A percentile compares a stretch with the other conserved stretches of the same genome.
Conservation (phyloP, 2,329 filamentous ascomycete species). For the Coniochaeta sp. region DNA sequence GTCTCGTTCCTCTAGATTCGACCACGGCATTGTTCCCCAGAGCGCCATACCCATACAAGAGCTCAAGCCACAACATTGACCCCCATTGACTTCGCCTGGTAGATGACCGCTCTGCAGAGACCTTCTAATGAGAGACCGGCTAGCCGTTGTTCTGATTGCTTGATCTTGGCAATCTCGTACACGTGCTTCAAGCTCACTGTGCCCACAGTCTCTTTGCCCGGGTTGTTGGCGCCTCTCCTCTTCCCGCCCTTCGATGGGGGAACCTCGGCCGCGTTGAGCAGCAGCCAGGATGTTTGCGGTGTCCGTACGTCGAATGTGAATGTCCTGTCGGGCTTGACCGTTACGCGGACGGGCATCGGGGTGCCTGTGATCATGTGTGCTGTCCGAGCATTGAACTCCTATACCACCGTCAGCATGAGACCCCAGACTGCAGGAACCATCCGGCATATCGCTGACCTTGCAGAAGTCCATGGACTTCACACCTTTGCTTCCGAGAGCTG, state of each 20-base stretch:
- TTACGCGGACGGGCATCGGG: conserved; percentile 84
- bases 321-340: conserved; percentile 83
- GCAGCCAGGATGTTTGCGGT: conserved; percentile 84
- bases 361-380: conserved; percentile 75
- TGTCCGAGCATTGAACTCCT: conserved; percentile 98
- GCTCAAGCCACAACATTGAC: conserved; percentile 59
- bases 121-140: conserved; percentile 65
- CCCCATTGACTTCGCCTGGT: conserved; percentile 68
- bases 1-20: background rate
- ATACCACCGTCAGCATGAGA: conserved; percentile 3
- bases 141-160: conserved; percentile 69
- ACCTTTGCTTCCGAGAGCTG: conserved; percentile 92
- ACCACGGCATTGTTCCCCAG: background rate
- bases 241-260: conserved; percentile 66
- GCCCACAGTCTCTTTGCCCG: conserved; percentile 72
- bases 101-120: conserved; percentile 67
- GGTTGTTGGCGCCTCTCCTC: conserved; percentile 68
- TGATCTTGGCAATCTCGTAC: conserved; percentile 97
- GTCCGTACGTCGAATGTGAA: conserved; percentile 93
- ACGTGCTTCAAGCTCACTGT: conserved; percentile 89
- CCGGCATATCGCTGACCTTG: conserved; percentile 55
- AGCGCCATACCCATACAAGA: background rate
- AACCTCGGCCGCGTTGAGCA: conserved; percentile 76
- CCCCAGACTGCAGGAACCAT: too few species aligned
- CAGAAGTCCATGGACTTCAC: conserved; percentile 99